Base-by-base conservation (phyloP, 208 protist genomes). In the Acanthamoeba lugdunensis region DNA sequence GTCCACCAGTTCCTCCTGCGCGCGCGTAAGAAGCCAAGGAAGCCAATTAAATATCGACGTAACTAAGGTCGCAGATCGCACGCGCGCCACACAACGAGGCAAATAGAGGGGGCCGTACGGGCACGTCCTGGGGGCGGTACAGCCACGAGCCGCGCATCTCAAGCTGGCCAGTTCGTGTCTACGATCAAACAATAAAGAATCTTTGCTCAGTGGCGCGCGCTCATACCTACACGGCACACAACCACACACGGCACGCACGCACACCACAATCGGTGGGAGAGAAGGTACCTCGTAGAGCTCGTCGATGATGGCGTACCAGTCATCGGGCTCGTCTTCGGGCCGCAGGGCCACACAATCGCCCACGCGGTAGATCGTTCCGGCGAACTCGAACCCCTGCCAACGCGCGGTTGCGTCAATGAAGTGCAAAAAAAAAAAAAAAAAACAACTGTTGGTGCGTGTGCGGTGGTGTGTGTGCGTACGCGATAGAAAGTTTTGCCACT, bases 201-300 rank as follows among this genome's bases (percentile, higher is more conserved):
- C n/a, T 11, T 67, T 67, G 61, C 6, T 5, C 61, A 67, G n/a
- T 67, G 2, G 25, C 21, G 2, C 13, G 56, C 41, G 6, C 2
- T 0, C 41, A 48, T 5, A 48, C 41, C 2, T 5, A 48, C 41
- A 48, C 41, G 41, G 9, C 41, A 48, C 41, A 48, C 41, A 48
- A 1, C 0, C 41, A 48, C 41, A 41, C 37, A 41, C 37, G 37
- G 2, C 37, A 41, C 41, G 41, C 41, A 48, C 41, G 41, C 41
- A 48, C 41, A 0, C 2, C 41, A 48, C 41, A 48, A 48, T 58
- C 54, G 18, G 61, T n/a, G 18, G 61, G 18, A n/a, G 23, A 18
- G 61, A 67, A 67, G 18, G 69, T 79, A 79, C 69, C 69, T 79
- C 69, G 69, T 79, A 79, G 37, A 79, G 69, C 37, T 79, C 69